Conservation (phyloP, 2,329 filamentous ascomycete genomes). For the Zymoseptoria pseudotritici region DNA sequence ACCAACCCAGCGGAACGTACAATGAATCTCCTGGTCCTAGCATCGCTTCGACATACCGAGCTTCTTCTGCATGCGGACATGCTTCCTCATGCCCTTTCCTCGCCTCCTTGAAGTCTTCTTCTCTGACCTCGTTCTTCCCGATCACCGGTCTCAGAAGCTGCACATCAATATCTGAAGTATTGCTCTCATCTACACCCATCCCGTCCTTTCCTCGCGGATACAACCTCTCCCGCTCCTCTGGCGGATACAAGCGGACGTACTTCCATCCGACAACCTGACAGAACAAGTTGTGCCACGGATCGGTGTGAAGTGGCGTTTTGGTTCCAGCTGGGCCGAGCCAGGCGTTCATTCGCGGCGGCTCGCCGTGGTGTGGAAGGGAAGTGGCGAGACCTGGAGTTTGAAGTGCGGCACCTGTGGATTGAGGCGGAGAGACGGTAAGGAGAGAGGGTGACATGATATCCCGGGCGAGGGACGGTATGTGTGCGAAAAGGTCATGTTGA, state of each 20-base stretch:
- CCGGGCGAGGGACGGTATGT: slow-evolving; percentile 66
- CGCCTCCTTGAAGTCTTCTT: slow-evolving; percentile 15
- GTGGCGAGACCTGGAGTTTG: slow-evolving; percentile 15
- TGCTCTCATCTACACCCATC: slow-evolving; percentile 77
- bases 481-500: slow-evolving; percentile 78
- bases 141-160: slow-evolving; percentile 6
- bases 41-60: slow-evolving; percentile 68
- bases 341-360: slow-evolving; percentile 68
- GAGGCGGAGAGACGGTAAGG: slow-evolving; percentile 65
- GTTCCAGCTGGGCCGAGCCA: slow-evolving; percentile 89
- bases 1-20: slow-evolving; percentile 92
- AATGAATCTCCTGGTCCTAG: slow-evolving; percentile 74
- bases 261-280: slow-evolving; percentile 84
- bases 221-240: slow-evolving; percentile 51
- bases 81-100: slow-evolving; percentile 10
- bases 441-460: slow-evolving; percentile 80
- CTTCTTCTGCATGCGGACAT: slow-evolving; percentile 50
- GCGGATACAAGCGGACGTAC: slow-evolving; percentile 82
- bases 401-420: slow-evolving; percentile 28
- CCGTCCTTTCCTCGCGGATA: slow-evolving; percentile 56
- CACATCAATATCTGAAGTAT: slow-evolving; percentile 76
- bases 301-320: slow-evolving; percentile 87
- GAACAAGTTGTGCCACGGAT: slow-evolving; percentile 88
- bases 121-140: not conserved
- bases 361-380: slow-evolving; percentile 18